Percentiles rank a stretch among this genome's conserved stretches.
Conservation (phyloP, 345 rosid genomes). For the Raphanus raphanistrum region DNA sequence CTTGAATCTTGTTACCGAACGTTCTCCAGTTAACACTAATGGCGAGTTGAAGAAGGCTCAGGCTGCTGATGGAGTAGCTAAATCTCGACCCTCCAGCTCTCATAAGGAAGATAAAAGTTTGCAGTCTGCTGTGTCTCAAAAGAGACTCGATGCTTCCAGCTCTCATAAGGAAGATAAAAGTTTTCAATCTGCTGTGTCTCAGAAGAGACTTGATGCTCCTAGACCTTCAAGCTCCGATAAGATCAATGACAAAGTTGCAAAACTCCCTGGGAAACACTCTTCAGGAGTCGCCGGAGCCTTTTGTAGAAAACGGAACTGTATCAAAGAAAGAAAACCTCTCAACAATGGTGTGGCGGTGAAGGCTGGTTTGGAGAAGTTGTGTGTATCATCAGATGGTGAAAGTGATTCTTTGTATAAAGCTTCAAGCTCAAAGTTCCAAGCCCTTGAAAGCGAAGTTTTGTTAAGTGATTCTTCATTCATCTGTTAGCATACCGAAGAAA, state of each 20-base stretch:
- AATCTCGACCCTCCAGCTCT: slow-evolving; percentile 40
- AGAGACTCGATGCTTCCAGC: slow-evolving; percentile 18
- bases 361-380: slow-evolving; percentile 36
- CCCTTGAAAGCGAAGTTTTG: slow-evolving; percentile 45
- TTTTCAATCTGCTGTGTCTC: slow-evolving; percentile 9
- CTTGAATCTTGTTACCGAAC: slow-evolving; percentile 39
- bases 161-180: slow-evolving; percentile 32
- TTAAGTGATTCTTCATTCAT: slow-evolving; percentile 37
- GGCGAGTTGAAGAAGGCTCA: slow-evolving; percentile 42
- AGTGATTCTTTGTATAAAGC: slow-evolving; percentile 38
- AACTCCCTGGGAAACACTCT: slow-evolving; percentile 25
- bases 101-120: slow-evolving; percentile 33
- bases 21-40: slow-evolving; percentile 43
- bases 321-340: slow-evolving; percentile 32
- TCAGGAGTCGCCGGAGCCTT: slow-evolving; percentile 27
- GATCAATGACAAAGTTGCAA: slow-evolving; percentile 31
- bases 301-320: slow-evolving; percentile 52
- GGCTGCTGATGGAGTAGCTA: slow-evolving; percentile 36
- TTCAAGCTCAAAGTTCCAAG: slow-evolving; percentile 50
- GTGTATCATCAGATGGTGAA: slow-evolving; percentile 46
- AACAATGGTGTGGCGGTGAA: slow-evolving; percentile 50
- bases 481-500: slow-evolving; percentile 35
- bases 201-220: slow-evolving; percentile 27
- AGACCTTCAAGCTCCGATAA: slow-evolving; percentile 24
- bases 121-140: slow-evolving; percentile 18